These are phyloP conservation scores for Aspergillus quadrilineatus DNA, from an alignment of 2,329 filamentous ascomycete genomes.

Conservation along the genomic window DNA sequence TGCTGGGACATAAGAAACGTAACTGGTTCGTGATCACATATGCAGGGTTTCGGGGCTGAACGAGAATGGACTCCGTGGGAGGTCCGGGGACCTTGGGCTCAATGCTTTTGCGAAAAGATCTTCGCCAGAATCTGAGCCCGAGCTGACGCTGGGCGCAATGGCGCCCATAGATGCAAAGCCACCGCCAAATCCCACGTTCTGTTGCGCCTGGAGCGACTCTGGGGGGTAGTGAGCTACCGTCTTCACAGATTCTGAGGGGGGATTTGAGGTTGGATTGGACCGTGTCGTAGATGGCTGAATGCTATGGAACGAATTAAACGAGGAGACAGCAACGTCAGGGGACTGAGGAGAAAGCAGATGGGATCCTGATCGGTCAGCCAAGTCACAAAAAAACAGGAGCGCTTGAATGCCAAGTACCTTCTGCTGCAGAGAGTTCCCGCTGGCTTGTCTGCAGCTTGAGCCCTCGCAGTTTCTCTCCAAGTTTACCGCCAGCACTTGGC, in stretches of 20 bases:
- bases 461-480: conserved; percentile 77
- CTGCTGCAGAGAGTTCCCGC: conserved; percentile 58
- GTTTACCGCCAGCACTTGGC: conserved; percentile 63
- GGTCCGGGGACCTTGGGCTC: conserved; percentile 81
- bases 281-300: conserved; percentile 20
- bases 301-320: conserved; percentile 61
- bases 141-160: conserved; percentile 34
- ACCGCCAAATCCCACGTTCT: conserved; percentile 27
- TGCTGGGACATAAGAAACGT: conserved; percentile 3
- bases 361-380: conserved; percentile 15
- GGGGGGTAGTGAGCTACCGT: conserved; percentile 43
- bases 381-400: background rate
- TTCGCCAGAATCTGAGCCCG: conserved; percentile 63
- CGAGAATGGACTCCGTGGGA: conserved; percentile 78
- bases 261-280: conserved; percentile 15
- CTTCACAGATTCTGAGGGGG: conserved; percentile 19
- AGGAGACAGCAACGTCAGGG: conserved; percentile 63
- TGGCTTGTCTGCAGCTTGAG: conserved; percentile 74
- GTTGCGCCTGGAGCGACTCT: conserved; percentile 37
- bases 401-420: conserved; percentile 47
- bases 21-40: conserved; percentile 15
- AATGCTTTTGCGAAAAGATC: conserved; percentile 85
- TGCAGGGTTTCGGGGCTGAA: conserved; percentile 44
- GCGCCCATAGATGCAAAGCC: conserved; percentile 34
- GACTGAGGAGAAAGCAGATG: conserved; percentile 62